Base-by-base conservation (phyloP, 2,329 filamentous ascomycete genomes). In the Diaporthe sp. region DNA sequence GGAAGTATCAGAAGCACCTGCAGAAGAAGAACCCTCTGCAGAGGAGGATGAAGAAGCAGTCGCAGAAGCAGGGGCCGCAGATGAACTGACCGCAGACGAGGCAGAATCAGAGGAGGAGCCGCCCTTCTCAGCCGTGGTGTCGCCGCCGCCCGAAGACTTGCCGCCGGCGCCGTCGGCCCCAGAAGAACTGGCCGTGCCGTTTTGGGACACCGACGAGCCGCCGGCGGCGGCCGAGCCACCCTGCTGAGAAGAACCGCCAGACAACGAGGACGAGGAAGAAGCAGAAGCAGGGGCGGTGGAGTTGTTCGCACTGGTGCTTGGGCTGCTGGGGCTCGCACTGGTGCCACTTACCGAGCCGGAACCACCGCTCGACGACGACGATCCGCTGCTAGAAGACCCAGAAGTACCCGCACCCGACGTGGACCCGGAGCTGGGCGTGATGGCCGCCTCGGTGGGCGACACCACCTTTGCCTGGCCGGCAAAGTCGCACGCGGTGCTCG, bases 401-500 rank as follows among this genome's bases (percentile, higher is more conserved):
- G 39, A 46, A 39, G 37, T 31, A 8, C 53, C 28, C 9, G 46
- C 19, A 2, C 61, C 42, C 1, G 61, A 65, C n/a, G n/a, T 34
- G 1, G 65, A 70, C 22, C 49, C 65, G 1, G 65, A 55, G 65
- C 28, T 49, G 49, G 65, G 65, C 46, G 49, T 58, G 49, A 67
- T 65, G 19, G 19, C 28, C 39, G 72, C 53, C 72, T 60, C 44
- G 17, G 62, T 58, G 28, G 75, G 75, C 58, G 72, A 60, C 12
- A 76, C 75, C 15, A 76, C 39, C 49, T 60, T 86, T 57, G 93
- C 94, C 80, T 91, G 86, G 79, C 94, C 93, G 75, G 89, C 86
- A 85, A 96, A 96, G 87, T 92, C 88, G 83, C 94, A 97, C 37
- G 94, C 92, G 73, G 85, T 85, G 42, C 86, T 82, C 70, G 85